Base-by-base conservation (phyloP, 192 early-diverging fungal species). In the Dissophora ornata region DNA sequence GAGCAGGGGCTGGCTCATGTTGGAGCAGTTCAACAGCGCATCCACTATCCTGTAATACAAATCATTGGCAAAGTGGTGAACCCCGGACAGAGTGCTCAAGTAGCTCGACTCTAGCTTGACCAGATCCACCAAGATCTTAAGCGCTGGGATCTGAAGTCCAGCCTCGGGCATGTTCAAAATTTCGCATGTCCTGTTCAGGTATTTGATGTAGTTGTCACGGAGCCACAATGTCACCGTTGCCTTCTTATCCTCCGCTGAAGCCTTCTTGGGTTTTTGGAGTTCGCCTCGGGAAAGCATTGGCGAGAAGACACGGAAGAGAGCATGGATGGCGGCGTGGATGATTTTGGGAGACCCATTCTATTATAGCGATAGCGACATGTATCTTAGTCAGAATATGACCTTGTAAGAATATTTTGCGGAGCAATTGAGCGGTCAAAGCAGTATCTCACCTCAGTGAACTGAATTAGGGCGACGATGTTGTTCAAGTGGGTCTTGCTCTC, bases 161-260 rank as follows among this genome's bases (percentile, higher is more conserved):
- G 90, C 85, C 52, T 96, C 93, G 1, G 69, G 75, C 57, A 85
- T 68, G 2, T 79, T 52, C 3, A 96, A 67, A 30, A 89, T 71
- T 0, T 57, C 40, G 26, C 75, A 82, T 21, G 94, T 80, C 28
- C 74, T 75, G 26, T 84, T 86, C 8, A 86, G 33, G 67, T 87
- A 98, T n/a, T 85, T 67, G 26, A 84, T 70, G 73, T 94, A 93
- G 52, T 95, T 90, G 26, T 90, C 89, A 4, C 91, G 85, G 16
- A 96, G 82, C 95, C 94, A 96, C 4, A 82, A 64, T 1, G 83
- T 81, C 28, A 96, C 86, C 30, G 91, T 86, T 12, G 74, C 78
- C 60, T 81, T 80, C n/a, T 85, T 54, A 11, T 85, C 79, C 15
- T 83, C 74, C 25, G 67, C 60, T 15, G 57, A 24, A 4, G 71